Evolutionary conservation across 768 basidiomycete species (phyloP).

Genomic region (Suillus tomentosus): DNA sequence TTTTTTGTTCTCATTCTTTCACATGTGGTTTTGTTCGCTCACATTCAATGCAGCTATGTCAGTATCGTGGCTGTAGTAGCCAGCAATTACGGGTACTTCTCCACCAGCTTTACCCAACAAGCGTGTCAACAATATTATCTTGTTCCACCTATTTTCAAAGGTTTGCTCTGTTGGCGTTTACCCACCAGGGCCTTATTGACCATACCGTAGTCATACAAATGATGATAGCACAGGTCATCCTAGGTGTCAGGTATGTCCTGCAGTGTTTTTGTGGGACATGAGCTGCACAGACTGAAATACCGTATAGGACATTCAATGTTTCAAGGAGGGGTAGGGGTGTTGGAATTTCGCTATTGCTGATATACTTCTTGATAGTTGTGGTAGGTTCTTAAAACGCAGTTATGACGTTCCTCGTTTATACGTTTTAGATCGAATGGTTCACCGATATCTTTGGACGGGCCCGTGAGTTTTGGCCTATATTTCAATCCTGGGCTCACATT

Average conservation of each 20-base stretch:
- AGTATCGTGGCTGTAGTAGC: background rate
- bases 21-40: too few relatives aligned
- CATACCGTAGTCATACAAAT: background rate
- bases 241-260: background rate
- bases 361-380: constrained; percentile 44
- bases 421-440: constrained; percentile 57
- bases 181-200: background rate
- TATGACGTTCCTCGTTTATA: background rate
- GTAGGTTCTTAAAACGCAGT: constrained; percentile 37
- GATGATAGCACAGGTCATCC: background rate
- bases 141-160: background rate
- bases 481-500: constrained; percentile 12
- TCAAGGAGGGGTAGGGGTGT: constrained; percentile 47
- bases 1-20: background rate
- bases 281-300: background rate
- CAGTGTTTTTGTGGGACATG: background rate
- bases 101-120: background rate
- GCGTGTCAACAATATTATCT: constrained; percentile 1
- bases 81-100: constrained; percentile 1
- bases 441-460: constrained; percentile 51
- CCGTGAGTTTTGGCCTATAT: constrained; percentile 41
- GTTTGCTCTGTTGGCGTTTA: background rate
- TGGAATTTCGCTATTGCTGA: constrained; percentile 38
- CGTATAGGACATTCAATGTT: constrained; percentile 55
- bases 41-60: background rate